Conservation (phyloP, 257 asterid species). For the Ajuga chamaepitys region DNA sequence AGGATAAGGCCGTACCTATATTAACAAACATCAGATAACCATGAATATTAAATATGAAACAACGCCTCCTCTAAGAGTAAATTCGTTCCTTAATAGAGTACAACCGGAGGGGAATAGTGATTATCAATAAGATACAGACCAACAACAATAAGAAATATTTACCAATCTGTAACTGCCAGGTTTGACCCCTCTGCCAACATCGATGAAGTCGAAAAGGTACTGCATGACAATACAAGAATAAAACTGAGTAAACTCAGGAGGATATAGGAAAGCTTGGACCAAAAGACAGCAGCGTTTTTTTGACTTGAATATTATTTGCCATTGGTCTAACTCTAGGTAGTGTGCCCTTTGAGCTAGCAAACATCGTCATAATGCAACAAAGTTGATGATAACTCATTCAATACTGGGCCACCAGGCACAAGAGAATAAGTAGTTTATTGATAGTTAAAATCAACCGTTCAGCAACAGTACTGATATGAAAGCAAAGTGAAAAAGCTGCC, state of each 20-base stretch:
- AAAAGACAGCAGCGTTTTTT: not conserved
- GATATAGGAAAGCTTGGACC: not conserved
- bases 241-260: slow-evolving; percentile 15
- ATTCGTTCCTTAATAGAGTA: not conserved
- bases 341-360: too few relatives aligned
- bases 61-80: not conserved
- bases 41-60: not conserved
- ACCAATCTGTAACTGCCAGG: slow-evolving; percentile 97
- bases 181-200: slow-evolving; percentile 66
- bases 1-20: slow-evolving; percentile 92
- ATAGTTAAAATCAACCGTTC: not conserved
- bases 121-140: not conserved
- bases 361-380: not conserved
- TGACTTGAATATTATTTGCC: too few relatives aligned
- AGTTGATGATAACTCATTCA: not conserved
- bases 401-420: not conserved
- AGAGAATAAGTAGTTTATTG: not conserved
- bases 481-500: not conserved
- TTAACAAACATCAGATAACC: not conserved
- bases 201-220: slow-evolving; percentile 85
- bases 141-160: slow-evolving; percentile 4
- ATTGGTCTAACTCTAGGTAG: not conserved
- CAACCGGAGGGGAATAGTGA: not conserved
- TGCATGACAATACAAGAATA: slow-evolving; percentile 29
- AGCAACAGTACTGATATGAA: not conserved